Percentiles rank a stretch among this genome's conserved stretches.
phyloP scores from a whole-genome alignment of 2,329 filamentous ascomycete species.

The Penicillium sp. region DNA sequence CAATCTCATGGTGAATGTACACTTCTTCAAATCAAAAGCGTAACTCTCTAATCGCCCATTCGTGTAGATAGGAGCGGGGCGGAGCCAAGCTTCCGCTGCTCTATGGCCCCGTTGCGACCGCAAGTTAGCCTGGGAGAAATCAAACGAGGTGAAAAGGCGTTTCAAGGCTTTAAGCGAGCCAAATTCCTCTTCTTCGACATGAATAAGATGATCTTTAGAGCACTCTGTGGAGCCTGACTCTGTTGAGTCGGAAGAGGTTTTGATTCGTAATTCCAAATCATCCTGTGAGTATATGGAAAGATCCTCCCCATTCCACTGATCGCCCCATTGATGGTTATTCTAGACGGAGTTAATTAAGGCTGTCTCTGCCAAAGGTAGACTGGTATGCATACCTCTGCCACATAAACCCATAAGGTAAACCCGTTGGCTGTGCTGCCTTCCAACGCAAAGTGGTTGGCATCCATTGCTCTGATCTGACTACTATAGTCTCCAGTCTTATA shows the following conservation, averaged over 20 bases:
- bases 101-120: conserved; percentile 63
- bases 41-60: conserved; percentile 62
- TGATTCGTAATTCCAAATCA: conserved; percentile 54
- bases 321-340: conserved; percentile 82
- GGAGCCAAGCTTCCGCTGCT: conserved; percentile 84
- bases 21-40: conserved; percentile 73
- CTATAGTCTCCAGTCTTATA: conserved; percentile 94
- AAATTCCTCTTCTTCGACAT: not conserved
- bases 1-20: conserved; percentile 66
- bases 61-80: conserved; percentile 68
- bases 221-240: too few species aligned
- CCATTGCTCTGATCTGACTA: conserved; percentile 82
- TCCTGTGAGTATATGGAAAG: conserved; percentile 80
- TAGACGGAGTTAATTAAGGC: conserved; percentile 24
- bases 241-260: conserved; percentile 14
- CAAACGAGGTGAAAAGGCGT: conserved; percentile 48
- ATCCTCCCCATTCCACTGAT: conserved; percentile 97
- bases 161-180: conserved; percentile 45
- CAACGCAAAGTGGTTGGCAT: conserved; percentile 88
- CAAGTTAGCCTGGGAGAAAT: conserved; percentile 46
- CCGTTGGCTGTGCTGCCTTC: conserved; percentile 77
- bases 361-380: not conserved
- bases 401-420: conserved; percentile 84
- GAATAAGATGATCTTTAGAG: not conserved
- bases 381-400: conserved; percentile 48